Base-by-base conservation (phyloP, 768 basidiomycete species). In the Mycena polygramma region DNA sequence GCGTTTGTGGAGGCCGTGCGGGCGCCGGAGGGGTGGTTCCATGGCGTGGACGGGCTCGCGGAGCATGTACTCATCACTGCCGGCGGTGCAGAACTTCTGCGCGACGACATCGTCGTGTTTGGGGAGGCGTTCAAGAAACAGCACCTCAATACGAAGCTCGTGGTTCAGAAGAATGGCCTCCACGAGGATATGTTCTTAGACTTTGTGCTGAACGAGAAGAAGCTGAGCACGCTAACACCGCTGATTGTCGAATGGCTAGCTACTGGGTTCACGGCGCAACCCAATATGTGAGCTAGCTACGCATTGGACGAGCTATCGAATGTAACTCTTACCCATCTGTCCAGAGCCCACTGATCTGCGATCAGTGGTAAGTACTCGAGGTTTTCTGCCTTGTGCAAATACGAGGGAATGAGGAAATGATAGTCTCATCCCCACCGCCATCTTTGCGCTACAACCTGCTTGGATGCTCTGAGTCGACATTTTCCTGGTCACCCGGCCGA, bases 111-210 rank as follows among this genome's bases (percentile, higher is more conserved):
- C 59, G 73, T 80, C 19, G 59, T 66, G 5, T 69, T 80, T 41
- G 76, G 65, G 37, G 73, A 76, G 63, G 57, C 72, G 36, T 61
- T 82, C 4, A 66, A 68, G 17, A 76, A 77, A 58, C 57, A 76
- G 10, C 70, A 76, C 35, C 37, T 59, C 0, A 48, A 72, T 9
- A 63, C 72, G 57, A 69, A 73, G 43, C 70, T 81, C 30, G 71
- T 78, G 10, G 57, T 82, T 35, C 82, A 83, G 69, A 67, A 76
- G 35, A 66, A 73, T 46, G 83, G 82, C 2, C 73, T 83, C 13
- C 83, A 84, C 57, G 78, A 82, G 66, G 82, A 83, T 63, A 76
- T 78, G 53, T 81, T 75, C 43, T 71, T 81, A 37, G 82, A 84
- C 41, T 78, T 78, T 53, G 19, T 75, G 35, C 59, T 63, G 1